Evolutionary conservation across 2,329 filamentous ascomycete species (phyloP), one percentile per base, ranked within the genome.

Genomic region (Emmonsiellopsis sp.): DNA sequence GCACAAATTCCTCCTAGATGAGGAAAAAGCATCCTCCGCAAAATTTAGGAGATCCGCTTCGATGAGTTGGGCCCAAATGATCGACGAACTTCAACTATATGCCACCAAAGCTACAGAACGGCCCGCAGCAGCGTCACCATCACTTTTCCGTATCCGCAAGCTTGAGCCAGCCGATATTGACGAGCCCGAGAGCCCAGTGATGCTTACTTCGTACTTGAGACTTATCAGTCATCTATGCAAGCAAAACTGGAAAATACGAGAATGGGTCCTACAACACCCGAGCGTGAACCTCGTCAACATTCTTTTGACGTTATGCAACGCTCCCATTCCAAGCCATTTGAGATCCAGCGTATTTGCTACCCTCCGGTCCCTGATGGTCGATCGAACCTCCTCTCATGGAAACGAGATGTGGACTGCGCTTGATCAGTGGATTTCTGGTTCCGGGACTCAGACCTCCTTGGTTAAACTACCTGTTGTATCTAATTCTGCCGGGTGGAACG

Each of bases 201-300:
- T 98, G 89, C 78, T 98, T 31, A 90, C 96, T 65, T 92, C 89
- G 61, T 97, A 97, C 67, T 77, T 98, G 51, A 84, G 92, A 32
- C 79, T 98, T 5, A 87, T 95, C 62, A 83, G 89, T 3, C 89
- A 94, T 67, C 76, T 98, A 8, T 85, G 86, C 57, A 78, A 80
- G 20, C 83, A 92, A 65, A 95, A 89, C 63, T 76, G 80, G 55
- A 74, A 77, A 16, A 86, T 89, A 1, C 81, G 92, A 49, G 73
- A 80, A 35, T 95, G 86, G 76, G 77, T 97, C 55, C 73, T 94
- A 20, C 79, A 82, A 42, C 74, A 82, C 54, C 79, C 84, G 20
- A 79, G 77, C 5, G 85, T 88, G 61, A 84, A 83, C 59, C 74
- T 96, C 41, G 79, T 87, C 7, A 82, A 85, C 41, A 82, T 86